Evolutionary conservation across 2,329 filamentous ascomycete genomes (phyloP), one percentile per base, ranked within the genome.

Genomic region (Epichloe aotearoae): DNA sequence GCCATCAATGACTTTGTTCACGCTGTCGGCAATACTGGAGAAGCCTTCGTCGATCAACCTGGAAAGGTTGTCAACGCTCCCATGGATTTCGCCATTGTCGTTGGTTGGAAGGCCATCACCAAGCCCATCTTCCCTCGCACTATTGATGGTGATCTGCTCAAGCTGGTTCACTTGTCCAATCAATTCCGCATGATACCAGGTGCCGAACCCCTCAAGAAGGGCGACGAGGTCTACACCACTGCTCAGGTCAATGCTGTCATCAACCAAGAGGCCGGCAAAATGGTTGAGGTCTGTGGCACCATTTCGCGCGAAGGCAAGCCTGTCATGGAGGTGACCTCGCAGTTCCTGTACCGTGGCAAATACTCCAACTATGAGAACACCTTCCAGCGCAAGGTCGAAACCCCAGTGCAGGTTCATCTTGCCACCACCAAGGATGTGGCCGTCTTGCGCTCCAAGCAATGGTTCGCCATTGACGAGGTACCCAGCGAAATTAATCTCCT

Each of bases 1-100:
- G 90, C 86, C 55, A 96, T 98, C 71, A 94, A 95, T 55, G 90
- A 98, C 71, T 98, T 98, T 59, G 89, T 97, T n/a, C 90, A 98
- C 64, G 91, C 93, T 44, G 93, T 98, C 57, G 93, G 94, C 57
- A 98, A 98, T 71, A 95, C 87, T 14, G 91, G 91, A 38, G 93
- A 98, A 67, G 90, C 93, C 7, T 98, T 98, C 59, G 91, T 98
- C 49, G 91, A 97, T 62, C 82, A 91, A 46, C 91, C 90, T 43
- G 91, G 89, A 58, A 97, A 97, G 74, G 83, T 87, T 55, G 87
- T 96, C 56, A 91, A 85, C 60, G 93, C 93, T 7, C 93, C 94
- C 34, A 98, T 98, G 93, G 93, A 98, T 69, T 98, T 95, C 62
- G 90, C 90, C 57, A 95, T 96, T 58, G 90, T 96, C n/a, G 86